Conservation (phyloP, 1,284 basidiomycete genomes). For the Ceratobasidium theobromae region DNA sequence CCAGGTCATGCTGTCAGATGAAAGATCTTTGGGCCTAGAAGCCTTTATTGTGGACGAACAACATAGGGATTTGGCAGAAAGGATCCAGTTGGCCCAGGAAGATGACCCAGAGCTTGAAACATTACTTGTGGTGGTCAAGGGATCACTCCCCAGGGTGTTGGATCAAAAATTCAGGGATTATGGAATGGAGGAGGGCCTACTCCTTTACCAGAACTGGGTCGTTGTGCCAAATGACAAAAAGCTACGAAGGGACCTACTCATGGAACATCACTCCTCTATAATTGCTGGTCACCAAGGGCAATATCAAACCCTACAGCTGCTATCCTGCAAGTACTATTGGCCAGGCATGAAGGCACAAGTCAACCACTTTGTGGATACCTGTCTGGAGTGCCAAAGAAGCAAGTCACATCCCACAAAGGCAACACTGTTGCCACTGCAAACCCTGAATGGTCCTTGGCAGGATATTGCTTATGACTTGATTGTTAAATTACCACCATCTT, state of each 20-base stretch:
- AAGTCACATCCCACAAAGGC: constrained; percentile 38
- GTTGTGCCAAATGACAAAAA: background rate
- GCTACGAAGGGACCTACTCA: background rate
- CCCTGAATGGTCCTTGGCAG: constrained; percentile 41
- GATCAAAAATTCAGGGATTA: too few relatives aligned
- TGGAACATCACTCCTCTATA: background rate
- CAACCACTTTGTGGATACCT: constrained; percentile 27
- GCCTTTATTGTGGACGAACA: too few relatives aligned
- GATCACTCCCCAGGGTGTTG: too few relatives aligned
- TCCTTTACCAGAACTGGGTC: background rate
- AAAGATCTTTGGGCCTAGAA: too few relatives aligned
- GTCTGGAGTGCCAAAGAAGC: constrained; percentile 35
- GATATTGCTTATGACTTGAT: constrained; percentile 45
- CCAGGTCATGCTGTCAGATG: too few relatives aligned
- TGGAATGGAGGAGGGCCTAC: background rate
- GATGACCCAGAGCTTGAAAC: too few relatives aligned
- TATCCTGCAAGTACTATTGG: constrained; percentile 15
- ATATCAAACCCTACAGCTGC: constrained; percentile 38
- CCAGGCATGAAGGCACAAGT: background rate
- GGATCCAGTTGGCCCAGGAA: too few relatives aligned
- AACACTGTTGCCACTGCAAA: constrained; percentile 34
- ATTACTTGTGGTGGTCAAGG: too few relatives aligned
- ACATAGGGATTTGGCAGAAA: too few relatives aligned
- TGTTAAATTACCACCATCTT: constrained; percentile 41
- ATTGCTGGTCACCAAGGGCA: constrained; percentile 39